Base-by-base conservation (phyloP, 371 early-diverging fungal genomes). In the Mucor saturninus region DNA sequence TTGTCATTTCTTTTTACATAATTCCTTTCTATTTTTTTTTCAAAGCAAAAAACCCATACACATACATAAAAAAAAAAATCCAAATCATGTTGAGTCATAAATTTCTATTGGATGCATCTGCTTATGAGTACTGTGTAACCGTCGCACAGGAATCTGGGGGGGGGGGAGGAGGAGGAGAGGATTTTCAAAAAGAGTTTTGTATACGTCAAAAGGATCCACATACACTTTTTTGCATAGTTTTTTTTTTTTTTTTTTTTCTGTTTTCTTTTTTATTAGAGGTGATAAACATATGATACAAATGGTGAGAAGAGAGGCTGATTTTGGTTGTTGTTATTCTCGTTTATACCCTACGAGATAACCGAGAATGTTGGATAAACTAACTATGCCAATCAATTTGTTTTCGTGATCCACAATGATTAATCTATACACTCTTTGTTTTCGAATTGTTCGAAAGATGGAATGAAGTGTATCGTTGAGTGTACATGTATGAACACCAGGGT, bases 401-500 rank as follows among this genome's bases (percentile, higher is more conserved):
- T 90, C 86, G 31, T 89, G 82, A 62, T 95, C 94, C 0, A 97
- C 90, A 2, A 97, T 94, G 64, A 98, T 91, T 49, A 98, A 76
- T 54, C 97, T 86, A 75, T 95, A 93, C 3, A 97, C 94, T 26
- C 88, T 86, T 30, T 88, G 88, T 53, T 86, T 87, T 62, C 91
- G 84, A 56, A 98, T 93, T 1, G 91, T 91, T 35, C 92, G 91
- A 58, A 98, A 85, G 48, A 97, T 87, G 0, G 92, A 91, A 37
- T 88, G 85, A 15, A 98, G 83, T 40, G 94, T 94, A 73, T 97
- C 97, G 53, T 80, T 85, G 53, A 87, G 61, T 0, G 88, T 89
- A 76, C 98, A 98, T 9, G 95, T 93, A 68, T 97, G 97, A 6
- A 97, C 95, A 2, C 96, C 97, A 26, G 92, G 89, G 71, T 95